Evolutionary conservation across 768 basidiomycete species (phyloP).

Genomic region (Lentinus tigrinus): DNA sequence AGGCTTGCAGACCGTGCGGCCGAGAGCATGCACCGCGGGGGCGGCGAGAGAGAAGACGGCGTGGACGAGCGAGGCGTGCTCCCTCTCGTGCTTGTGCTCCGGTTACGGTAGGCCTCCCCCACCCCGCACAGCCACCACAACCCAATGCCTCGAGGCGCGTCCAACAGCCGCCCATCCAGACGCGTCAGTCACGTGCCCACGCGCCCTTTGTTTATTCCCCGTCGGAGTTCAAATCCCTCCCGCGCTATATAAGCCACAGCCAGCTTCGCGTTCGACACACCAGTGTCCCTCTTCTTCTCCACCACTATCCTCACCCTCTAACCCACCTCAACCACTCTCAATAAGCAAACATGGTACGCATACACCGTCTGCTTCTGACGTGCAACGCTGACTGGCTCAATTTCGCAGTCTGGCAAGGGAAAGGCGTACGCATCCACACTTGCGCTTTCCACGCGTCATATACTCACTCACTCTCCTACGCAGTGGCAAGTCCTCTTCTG

Average conservation of each 20-base stretch:
- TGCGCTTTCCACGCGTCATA: background rate
- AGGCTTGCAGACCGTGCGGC: constrained; percentile 6
- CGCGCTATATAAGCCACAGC: constrained; percentile 29
- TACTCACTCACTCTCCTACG: constrained; percentile 3
- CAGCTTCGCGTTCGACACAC: constrained; percentile 21
- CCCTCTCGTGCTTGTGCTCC: no score
- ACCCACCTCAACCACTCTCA: constrained; percentile 15
- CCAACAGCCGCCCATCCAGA: constrained; percentile 13
- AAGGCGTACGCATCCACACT: constrained; percentile 40
- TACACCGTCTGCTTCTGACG: background rate
- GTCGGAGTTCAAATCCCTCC: constrained; percentile 25
- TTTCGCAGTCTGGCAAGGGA: constrained; percentile 53
- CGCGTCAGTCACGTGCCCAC: constrained; percentile 25
- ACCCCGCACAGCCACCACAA: background rate
- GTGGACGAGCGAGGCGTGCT: no score
- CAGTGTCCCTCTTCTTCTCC: constrained; percentile 24
- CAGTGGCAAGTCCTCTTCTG: constrained; percentile 47
- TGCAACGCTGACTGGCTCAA: constrained; percentile 10
- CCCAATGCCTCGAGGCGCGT: constrained; percentile 12
- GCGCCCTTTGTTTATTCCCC: constrained; percentile 24
- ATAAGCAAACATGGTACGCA: constrained; percentile 36
- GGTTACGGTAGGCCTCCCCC: background rate
- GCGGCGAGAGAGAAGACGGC: background rate
- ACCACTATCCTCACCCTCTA: constrained; percentile 22
- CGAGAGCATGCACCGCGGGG: constrained; percentile 6